Base-by-base conservation (phyloP, 495 filamentous ascomycete genomes). In the Penicillium bovifimosum region DNA sequence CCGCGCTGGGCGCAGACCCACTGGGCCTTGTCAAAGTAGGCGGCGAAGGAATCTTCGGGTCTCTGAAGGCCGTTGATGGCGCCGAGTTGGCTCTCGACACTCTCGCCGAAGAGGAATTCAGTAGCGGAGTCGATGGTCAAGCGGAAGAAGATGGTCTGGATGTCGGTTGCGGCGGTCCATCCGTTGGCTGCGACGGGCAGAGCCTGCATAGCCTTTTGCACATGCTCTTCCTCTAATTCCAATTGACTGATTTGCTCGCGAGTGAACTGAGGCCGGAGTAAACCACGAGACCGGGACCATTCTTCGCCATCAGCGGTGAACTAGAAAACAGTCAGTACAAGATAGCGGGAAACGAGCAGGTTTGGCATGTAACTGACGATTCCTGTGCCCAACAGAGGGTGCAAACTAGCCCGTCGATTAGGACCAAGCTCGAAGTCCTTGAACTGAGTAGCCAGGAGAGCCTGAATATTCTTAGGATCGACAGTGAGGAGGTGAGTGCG, bases 91-190 rank as follows among this genome's bases (percentile, higher is more conserved):
- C 65, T 71, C 27, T 79, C 63, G 11, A 72, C 63, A 58, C 76
- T 80, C 56, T 81, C 72, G 16, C 85, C 85, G 58, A 88, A 85
- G 29, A 87, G 74, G 57, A 87, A 85, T 44, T 85, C 82, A 3
- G 81, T 86, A 11, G 83, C 78, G 6, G 77, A 79, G 66, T 88
- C 85, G 26, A 88, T 74, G 5, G 84, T 84, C 60, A 87, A 71
- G 17, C 76, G 74, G 69, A 80, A 86, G 67, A 86, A 84, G 31
- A 86, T 71, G 9, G 69, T 63, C 52, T 81, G 80, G 39, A 86
- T 72, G 57, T 85, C 78, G 26, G 79, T 71, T 2, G 54, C 57
- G 17, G 62, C 40, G 6, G 74, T 77, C 77, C 77, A 80, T 48
- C 67, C 65, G 28, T 71, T 58, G 2, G 55, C 53, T 0, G 63